Evolutionary conservation across 116 monocot genomes (phyloP).

Genomic region (Zostera marina): DNA sequence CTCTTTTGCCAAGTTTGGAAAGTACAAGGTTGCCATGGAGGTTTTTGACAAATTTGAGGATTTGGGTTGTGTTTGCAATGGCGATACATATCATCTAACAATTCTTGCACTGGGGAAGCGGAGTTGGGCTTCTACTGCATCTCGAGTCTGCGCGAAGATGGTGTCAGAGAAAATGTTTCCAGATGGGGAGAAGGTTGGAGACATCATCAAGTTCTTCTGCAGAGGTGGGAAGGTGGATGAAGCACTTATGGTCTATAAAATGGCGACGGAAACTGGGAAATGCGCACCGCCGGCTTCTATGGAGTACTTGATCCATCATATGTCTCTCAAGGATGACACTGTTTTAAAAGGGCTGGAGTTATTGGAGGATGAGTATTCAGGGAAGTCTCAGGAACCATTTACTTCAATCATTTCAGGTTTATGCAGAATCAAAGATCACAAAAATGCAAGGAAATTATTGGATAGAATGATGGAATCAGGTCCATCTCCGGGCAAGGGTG

Average conservation of each 20-base stretch:
- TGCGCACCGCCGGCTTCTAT: conserved; percentile 13
- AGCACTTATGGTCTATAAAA: conserved; percentile 51
- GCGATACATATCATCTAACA: conserved; percentile 43
- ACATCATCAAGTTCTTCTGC: conserved; percentile 44
- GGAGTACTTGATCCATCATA: conserved; percentile 23
- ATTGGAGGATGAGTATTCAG: conserved; percentile 29
- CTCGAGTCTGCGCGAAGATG: conserved; percentile 78
- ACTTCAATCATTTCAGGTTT: conserved; percentile 45
- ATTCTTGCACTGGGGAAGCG: conserved; percentile 48
- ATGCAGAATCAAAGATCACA: conserved; percentile 30
- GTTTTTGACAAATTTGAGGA: conserved; percentile 30
- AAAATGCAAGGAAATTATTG: conserved; percentile 52
- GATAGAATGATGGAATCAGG: conserved; percentile 51
- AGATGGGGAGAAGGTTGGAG: conserved; percentile 45
- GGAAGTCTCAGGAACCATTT: conserved; percentile 28
- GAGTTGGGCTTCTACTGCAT: conserved; percentile 33
- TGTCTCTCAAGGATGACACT: conserved; percentile 39
- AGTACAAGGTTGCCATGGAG: conserved; percentile 43
- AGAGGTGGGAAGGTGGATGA: conserved; percentile 43
- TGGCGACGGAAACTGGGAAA: conserved; percentile 45
- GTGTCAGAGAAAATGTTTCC: conserved; percentile 42
- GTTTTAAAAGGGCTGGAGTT: conserved; percentile 42
- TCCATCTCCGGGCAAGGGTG: conserved; percentile 47
- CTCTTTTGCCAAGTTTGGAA: conserved; percentile 36
- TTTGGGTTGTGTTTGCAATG: conserved; percentile 40